These are phyloP conservation scores for Boehmeria nivea DNA, from an alignment of 306 rosid genomes.

Conservation along the genomic window DNA sequence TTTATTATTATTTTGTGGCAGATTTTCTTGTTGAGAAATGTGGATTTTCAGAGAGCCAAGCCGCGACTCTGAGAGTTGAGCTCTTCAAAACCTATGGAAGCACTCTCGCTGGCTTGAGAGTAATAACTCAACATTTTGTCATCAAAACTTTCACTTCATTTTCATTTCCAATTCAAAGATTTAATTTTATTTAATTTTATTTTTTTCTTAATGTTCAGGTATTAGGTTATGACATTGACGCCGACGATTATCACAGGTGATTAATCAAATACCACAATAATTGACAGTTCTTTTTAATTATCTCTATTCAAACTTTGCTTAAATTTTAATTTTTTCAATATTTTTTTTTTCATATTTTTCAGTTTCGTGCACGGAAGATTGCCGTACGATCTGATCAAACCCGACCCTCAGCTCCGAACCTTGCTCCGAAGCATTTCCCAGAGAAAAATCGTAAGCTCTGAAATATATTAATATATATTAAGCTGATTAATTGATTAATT, in stretches of 20 bases:
- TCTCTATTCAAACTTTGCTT: not conserved
- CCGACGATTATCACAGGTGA: slow-evolving; percentile 74
- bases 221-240: slow-evolving; percentile 59
- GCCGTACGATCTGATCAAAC: slow-evolving; percentile 67
- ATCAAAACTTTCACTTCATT: not conserved
- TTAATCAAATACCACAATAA: slow-evolving; percentile 1
- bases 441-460: slow-evolving; percentile 51
- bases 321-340: not conserved
- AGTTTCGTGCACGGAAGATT: slow-evolving; percentile 91
- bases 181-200: not conserved
- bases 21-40: slow-evolving; percentile 61
- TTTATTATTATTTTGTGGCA: not conserved
- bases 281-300: not conserved
- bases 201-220: slow-evolving; percentile 40
- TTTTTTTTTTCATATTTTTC: not conserved
- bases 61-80: slow-evolving; percentile 54
- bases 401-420: slow-evolving; percentile 54
- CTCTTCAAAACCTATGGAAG: slow-evolving; percentile 86
- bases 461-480: not conserved
- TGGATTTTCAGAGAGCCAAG: slow-evolving; percentile 56
- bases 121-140: not conserved
- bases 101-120: slow-evolving; percentile 87
- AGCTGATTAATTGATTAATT: not conserved
- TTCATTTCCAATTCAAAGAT: not conserved
- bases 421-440: slow-evolving; percentile 52